phyloP scores from a whole-genome alignment of 2,329 filamentous ascomycete species.

The Ophiostoma pallidulum region DNA sequence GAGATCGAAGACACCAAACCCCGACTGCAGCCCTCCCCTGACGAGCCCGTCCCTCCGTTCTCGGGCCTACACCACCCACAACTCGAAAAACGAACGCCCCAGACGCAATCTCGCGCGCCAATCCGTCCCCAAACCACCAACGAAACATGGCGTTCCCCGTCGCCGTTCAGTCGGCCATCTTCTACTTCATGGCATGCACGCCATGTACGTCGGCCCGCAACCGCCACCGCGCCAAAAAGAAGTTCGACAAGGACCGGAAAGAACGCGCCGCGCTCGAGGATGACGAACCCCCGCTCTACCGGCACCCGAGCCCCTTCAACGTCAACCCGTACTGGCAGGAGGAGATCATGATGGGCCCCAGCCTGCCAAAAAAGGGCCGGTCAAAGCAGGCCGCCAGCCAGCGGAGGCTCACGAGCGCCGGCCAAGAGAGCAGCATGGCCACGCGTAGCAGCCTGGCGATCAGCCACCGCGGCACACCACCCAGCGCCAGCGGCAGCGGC shows the following conservation, averaged over 20 bases:
- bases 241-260: slow-evolving; percentile 58
- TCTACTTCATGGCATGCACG: slow-evolving; percentile 68
- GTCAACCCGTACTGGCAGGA: slow-evolving; percentile 86
- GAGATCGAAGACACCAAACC: no score
- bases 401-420: slow-evolving; percentile 49
- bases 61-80: no score
- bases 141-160: slow-evolving; percentile 45
- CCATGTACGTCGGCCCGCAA: slow-evolving; percentile 66
- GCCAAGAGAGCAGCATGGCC: slow-evolving; percentile 41
- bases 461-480: slow-evolving; percentile 24
- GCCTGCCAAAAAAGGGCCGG: slow-evolving; percentile 53
- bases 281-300: slow-evolving; percentile 64
- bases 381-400: slow-evolving; percentile 49
- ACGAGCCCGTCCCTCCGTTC: no score
- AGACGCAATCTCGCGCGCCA: no score
- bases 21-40: no score
- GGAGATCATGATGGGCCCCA: slow-evolving; percentile 75
- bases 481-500: slow-evolving; percentile 20
- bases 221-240: slow-evolving; percentile 58
- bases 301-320: slow-evolving; percentile 71
- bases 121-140: no score
- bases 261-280: slow-evolving; percentile 56
- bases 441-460: slow-evolving; percentile 30
- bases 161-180: slow-evolving; percentile 65
- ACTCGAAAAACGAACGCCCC: not conserved